Evolutionary conservation across 192 early-diverging fungal genomes (phyloP).

Genomic region (Coemansia javaensis): DNA sequence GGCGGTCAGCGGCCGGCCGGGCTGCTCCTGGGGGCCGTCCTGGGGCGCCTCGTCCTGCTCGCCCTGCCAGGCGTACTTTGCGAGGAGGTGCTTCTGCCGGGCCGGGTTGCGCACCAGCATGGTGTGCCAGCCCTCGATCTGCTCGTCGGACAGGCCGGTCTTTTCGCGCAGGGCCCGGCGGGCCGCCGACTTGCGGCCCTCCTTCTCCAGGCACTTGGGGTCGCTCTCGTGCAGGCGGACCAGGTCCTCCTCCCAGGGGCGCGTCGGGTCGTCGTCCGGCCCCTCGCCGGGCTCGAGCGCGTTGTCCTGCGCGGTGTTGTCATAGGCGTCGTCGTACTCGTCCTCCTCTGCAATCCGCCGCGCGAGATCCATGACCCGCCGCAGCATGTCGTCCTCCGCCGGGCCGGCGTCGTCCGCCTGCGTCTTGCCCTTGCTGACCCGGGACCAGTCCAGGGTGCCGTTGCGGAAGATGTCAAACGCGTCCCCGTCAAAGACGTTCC

Average conservation of each 20-base stretch:
- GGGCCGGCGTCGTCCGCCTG: neutral
- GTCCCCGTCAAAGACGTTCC: constrained; percentile 89
- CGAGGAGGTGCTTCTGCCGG: constrained; percentile 58
- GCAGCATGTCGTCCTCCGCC: constrained; percentile 22
- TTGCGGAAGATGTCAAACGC: constrained; percentile 86
- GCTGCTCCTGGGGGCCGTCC: neutral
- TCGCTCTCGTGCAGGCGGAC: constrained; percentile 56
- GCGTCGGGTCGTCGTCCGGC: constrained; percentile 49
- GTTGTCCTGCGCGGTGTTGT: constrained; percentile 65
- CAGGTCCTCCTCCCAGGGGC: constrained; percentile 59
- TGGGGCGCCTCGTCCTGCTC: constrained; percentile 30
- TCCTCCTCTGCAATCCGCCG: constrained; percentile 65
- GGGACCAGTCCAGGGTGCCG: constrained; percentile 56
- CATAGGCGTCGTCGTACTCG: constrained; percentile 93
- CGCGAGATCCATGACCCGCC: constrained; percentile 39
- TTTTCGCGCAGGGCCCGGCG: constrained; percentile 56
- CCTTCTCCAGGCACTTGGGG: constrained; percentile 60
- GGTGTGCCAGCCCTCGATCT: constrained; percentile 87
- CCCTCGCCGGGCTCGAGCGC: constrained; percentile 47
- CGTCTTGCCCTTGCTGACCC: constrained; percentile 70
- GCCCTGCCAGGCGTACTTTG: constrained; percentile 58
- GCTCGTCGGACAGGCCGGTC: constrained; percentile 81
- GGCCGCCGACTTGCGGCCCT: constrained; percentile 56
- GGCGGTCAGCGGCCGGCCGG: too few species aligned
- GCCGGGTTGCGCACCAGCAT: constrained; percentile 81